Evolutionary conservation across 441 rosid species (phyloP).

Genomic region (Gossypium gossypioides): DNA sequence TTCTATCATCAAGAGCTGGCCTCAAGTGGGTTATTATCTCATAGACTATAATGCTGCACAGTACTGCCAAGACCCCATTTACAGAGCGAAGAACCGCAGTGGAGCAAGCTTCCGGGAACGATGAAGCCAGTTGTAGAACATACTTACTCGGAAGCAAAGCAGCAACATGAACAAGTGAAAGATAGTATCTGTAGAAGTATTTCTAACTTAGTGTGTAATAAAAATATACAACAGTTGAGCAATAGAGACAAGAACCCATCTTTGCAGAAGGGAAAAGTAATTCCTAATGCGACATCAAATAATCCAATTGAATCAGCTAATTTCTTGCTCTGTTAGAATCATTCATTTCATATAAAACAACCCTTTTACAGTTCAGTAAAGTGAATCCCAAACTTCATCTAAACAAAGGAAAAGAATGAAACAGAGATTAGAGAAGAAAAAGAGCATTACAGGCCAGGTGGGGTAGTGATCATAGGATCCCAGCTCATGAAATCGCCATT

Average conservation of each 20-base stretch:
- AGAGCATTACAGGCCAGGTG: conserved; percentile 71
- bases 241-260: background rate
- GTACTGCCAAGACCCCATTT: conserved; percentile 56
- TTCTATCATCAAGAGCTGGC: conserved; percentile 49
- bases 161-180: conserved; percentile 73
- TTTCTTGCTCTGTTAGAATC: background rate
- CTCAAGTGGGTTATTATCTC: conserved; percentile 58
- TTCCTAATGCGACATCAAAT: background rate
- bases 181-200: conserved; percentile 62
- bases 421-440: background rate
- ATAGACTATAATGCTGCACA: conserved; percentile 58
- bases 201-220: background rate
- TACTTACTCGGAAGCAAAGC: conserved; percentile 58
- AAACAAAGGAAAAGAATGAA: background rate
- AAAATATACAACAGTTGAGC: background rate
- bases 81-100: conserved; percentile 48
- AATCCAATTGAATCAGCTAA: background rate
- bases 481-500: conserved; percentile 66
- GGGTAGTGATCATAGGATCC: conserved; percentile 98
- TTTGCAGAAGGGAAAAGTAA: background rate
- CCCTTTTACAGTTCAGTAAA: background rate
- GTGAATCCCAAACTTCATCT: background rate
- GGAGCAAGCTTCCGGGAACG: conserved; percentile 51
- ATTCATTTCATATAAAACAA: background rate
- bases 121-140: conserved; percentile 20